Base-by-base conservation (phyloP, 106 monocot genomes). In the Xerophyta viscosa region DNA sequence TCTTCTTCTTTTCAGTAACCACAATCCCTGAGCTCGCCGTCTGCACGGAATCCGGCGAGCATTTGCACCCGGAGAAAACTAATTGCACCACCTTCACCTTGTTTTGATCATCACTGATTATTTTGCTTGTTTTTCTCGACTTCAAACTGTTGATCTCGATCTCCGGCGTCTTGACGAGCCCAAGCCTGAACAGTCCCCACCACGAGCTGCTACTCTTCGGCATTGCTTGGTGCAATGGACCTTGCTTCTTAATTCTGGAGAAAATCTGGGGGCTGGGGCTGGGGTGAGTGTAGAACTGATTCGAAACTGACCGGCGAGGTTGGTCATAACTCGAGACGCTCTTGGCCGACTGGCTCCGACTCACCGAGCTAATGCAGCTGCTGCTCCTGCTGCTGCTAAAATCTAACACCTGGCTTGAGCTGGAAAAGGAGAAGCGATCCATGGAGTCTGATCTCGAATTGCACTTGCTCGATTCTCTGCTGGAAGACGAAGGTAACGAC, bases 221-320 rank as follows among this genome's bases (percentile, higher is more conserved):
- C 9, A n/a, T n/a, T n/a, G n/a, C n/a, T 25, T 50, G 29, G 20
- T 50, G 1, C 27, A 15, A 17, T 37, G 29, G 41, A 37, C 64
- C 50, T 43, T 56, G 48, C 50, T 39, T n/a, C n/a, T n/a, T n/a
- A 39, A 31, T 45, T 0, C 36, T 20, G 24, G 23, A 23, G 25
- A 21, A 37, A 3, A 71, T 29, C 14, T 58, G 48, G 8, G 71
- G 71, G 23, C 63, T 71, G 1, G 71, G 71, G 56, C 71, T 71
- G 6, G 71, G 71, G 15, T 49, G 62, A 8, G 48, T 22, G 17
- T 56, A 57, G 56, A 71, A 64, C 24, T 53, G 43, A 24, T 62
- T 46, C 15, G 70, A 62, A 13, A 46, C 45, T 25, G 56, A 37
- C 23, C 52, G 11, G 17, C 6, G 18, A 14, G 63, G 23, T 9